Evolutionary conservation across 106 monocot species (phyloP).

Genomic region (Dactylorhiza incarnata): DNA sequence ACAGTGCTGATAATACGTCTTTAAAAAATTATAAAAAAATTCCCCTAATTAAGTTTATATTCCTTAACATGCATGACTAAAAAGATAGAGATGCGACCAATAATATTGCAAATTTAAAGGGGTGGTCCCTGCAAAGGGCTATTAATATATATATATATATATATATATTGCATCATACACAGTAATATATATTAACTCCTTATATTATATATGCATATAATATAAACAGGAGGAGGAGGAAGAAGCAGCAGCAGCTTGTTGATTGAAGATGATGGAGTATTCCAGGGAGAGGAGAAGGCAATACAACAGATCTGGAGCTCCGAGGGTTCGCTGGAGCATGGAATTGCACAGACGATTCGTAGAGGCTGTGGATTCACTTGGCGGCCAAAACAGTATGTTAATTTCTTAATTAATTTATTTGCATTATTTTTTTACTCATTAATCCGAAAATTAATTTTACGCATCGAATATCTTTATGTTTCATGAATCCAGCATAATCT

Average conservation of each 20-base stretch:
- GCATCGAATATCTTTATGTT: not conserved
- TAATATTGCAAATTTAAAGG: not conserved
- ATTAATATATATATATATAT: too few relatives aligned
- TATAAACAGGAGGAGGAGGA: not conserved
- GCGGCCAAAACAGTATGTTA: conserved; percentile 60
- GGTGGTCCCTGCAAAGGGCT: too few relatives aligned
- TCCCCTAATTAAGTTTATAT: too few relatives aligned
- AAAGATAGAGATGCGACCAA: too few relatives aligned
- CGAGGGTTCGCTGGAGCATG: conserved; percentile 77
- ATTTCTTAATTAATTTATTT: conserved; percentile 1
- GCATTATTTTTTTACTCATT: not conserved
- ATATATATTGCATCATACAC: too few relatives aligned
- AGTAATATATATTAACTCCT: too few relatives aligned
- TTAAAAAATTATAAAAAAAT: too few relatives aligned
- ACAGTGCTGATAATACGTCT: too few relatives aligned
- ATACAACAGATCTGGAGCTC: conserved; percentile 62
- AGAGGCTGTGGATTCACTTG: conserved; percentile 52
- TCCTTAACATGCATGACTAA: too few relatives aligned
- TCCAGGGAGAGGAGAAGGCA: conserved; percentile 32
- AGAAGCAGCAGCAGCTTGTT: not conserved
- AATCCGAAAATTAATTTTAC: not conserved
- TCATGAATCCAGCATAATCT: not conserved
- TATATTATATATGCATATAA: too few relatives aligned
- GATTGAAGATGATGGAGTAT: conserved; percentile 1
- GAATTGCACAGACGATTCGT: conserved; percentile 68